phyloP scores from a whole-genome alignment of 352 stramenopile genomes.

The Phytopythium aichiense region DNA sequence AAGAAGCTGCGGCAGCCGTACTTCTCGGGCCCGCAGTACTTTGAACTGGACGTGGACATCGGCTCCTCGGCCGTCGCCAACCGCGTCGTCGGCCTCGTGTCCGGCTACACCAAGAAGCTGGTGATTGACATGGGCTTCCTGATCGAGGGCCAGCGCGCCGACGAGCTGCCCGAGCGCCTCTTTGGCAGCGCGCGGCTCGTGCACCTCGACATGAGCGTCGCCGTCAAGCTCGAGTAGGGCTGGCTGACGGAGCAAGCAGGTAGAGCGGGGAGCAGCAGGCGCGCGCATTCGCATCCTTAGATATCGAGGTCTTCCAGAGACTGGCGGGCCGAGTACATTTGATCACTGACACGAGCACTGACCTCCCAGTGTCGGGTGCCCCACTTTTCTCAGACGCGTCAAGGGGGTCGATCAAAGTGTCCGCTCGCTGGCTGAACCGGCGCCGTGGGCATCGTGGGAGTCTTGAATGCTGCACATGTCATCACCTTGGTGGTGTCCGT shows the following conservation, averaged over 20 bases:
- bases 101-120: constrained; percentile 75
- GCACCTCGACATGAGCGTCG: constrained; percentile 56
- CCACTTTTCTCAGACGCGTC: too few relatives aligned
- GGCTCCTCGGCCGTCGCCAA: constrained; percentile 69
- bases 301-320: background rate
- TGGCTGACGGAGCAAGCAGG: background rate
- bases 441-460: too few relatives aligned
- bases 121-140: constrained; percentile 83
- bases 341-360: too few relatives aligned
- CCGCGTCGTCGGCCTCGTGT: constrained; percentile 64
- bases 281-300: background rate
- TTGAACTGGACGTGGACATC: constrained; percentile 76
- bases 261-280: background rate
- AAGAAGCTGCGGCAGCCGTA: constrained; percentile 73
- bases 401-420: too few relatives aligned
- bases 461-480: too few relatives aligned
- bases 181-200: constrained; percentile 59
- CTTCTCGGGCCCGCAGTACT: constrained; percentile 63
- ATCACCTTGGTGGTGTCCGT: too few relatives aligned
- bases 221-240: constrained; percentile 23
- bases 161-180: constrained; percentile 69
- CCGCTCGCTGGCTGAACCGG: too few relatives aligned
- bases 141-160: constrained; percentile 51
- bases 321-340: too few relatives aligned
- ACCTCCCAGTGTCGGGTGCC: too few relatives aligned